phyloP scores from a whole-genome alignment of 2,329 filamentous ascomycete genomes.

The Sporothrix inflata region DNA sequence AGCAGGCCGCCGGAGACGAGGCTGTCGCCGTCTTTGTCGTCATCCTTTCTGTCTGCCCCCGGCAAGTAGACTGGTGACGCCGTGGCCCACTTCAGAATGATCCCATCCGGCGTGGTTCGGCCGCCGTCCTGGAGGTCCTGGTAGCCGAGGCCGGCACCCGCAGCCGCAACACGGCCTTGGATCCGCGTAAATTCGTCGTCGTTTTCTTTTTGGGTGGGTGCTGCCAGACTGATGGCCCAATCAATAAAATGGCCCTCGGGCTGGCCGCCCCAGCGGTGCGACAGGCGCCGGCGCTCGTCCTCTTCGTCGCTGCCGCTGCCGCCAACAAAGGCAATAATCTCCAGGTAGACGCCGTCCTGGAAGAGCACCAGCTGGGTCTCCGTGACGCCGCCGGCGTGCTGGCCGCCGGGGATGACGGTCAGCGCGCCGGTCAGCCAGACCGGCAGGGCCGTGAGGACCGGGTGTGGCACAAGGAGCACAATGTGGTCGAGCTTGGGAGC shows the following conservation, averaged over 20 bases:
- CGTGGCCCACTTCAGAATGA: slow-evolving; percentile 59
- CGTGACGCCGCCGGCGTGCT: slow-evolving; percentile 62
- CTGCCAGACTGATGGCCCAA: slow-evolving; percentile 58
- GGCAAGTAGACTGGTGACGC: slow-evolving; percentile 48
- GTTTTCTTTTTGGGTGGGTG: background rate
- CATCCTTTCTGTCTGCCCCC: slow-evolving; percentile 25
- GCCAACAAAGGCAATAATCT: slow-evolving; percentile 65
- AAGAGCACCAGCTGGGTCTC: slow-evolving; percentile 67
- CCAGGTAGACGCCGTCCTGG: slow-evolving; percentile 66
- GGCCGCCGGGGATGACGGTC: slow-evolving; percentile 62
- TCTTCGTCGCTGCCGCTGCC: slow-evolving; percentile 40
- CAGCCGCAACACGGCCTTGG: slow-evolving; percentile 43
- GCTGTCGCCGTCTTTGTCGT: slow-evolving; percentile 34
- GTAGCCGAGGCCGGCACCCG: slow-evolving; percentile 49
- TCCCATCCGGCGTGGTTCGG: slow-evolving; percentile 58
- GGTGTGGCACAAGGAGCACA: slow-evolving; percentile 62
- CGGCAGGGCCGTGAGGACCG: slow-evolving; percentile 52
- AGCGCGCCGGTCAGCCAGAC: slow-evolving; percentile 57
- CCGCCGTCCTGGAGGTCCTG: slow-evolving; percentile 55
- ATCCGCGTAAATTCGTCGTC: slow-evolving; percentile 45
- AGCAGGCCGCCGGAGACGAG: slow-evolving; percentile 49
- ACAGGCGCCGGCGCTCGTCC: slow-evolving; percentile 44
- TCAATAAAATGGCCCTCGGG: slow-evolving; percentile 58
- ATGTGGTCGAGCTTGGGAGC: slow-evolving; percentile 61
- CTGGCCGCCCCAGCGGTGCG: slow-evolving; percentile 63